Evolutionary conservation across 2,329 filamentous ascomycete genomes (phyloP).

Genomic region (Pseudopithomyces chartarum): DNA sequence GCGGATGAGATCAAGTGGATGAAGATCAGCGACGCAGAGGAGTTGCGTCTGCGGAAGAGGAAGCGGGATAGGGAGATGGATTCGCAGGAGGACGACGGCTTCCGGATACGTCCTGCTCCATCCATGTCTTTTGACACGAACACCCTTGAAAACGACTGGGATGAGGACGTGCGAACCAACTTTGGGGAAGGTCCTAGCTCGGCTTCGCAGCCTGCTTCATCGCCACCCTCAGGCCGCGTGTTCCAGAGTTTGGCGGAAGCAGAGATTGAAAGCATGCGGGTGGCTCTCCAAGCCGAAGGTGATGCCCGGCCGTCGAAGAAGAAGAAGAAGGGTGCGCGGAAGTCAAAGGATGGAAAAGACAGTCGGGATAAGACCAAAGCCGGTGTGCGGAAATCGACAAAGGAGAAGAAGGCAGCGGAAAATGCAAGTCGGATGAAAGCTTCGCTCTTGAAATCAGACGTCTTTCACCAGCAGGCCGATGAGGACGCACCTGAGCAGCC

Average conservation of each 20-base stretch:
- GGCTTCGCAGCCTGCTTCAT: conserved; percentile 9
- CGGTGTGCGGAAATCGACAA: conserved; percentile 14
- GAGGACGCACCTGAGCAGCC: conserved; percentile 30
- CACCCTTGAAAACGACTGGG: too few relatives aligned
- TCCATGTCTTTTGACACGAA: too few relatives aligned
- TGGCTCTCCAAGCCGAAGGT: conserved; percentile 28
- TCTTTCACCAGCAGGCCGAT: conserved; percentile 38
- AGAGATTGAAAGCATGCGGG: conserved; percentile 34
- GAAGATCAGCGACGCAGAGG: conserved; percentile 26
- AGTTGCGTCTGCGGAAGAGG: conserved; percentile 18
- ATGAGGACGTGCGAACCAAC: too few relatives aligned
- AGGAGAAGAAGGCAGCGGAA: conserved; percentile 23
- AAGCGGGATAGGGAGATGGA: conserved; percentile 17
- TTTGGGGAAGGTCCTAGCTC: too few relatives aligned
- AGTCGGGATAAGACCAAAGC: conserved; percentile 2
- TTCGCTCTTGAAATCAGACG: conserved; percentile 36
- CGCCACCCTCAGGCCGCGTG: too few relatives aligned
- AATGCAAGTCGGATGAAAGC: conserved; percentile 22
- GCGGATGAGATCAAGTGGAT: conserved; percentile 36
- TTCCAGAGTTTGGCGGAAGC: conserved; percentile 26
- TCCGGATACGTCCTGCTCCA: conserved; percentile 18
- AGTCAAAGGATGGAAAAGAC: conserved; percentile 4
- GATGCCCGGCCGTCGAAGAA: conserved; percentile 24
- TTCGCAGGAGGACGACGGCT: conserved; percentile 11
- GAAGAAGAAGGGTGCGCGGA: conserved; percentile 23